These are phyloP conservation scores for Cryptococcus sp. DNA, from an alignment of 1,284 basidiomycete species.

Conservation along the genomic window DNA sequence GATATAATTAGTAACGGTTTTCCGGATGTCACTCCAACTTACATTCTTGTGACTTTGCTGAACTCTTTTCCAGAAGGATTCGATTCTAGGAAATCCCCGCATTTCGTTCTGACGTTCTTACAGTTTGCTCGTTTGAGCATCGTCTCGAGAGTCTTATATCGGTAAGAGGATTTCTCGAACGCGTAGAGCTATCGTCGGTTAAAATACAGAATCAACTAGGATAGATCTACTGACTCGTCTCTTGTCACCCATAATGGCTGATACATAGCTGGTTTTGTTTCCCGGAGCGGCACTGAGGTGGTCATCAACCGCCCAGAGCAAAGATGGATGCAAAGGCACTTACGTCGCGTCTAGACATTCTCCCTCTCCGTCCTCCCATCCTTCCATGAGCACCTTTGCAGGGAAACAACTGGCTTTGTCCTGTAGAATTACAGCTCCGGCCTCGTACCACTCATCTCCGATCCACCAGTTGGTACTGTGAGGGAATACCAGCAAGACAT, in stretches of 20 bases:
- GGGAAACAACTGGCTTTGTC: conserved; percentile 98
- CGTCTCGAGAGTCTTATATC: conserved; percentile 71
- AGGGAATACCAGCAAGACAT: conserved; percentile 69
- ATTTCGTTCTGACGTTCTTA: conserved; percentile 66
- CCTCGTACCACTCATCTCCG: conserved; percentile 40
- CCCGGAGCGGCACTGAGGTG: conserved; percentile 73
- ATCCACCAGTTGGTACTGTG: conserved; percentile 53
- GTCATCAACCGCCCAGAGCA: no score
- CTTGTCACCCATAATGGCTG: conserved; percentile 73
- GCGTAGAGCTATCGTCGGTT: conserved; percentile 61
- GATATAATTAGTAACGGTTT: background rate
- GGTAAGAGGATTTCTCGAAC: conserved; percentile 73
- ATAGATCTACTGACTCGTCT: conserved; percentile 59
- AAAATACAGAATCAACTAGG: conserved; percentile 4
- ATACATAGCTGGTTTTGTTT: conserved; percentile 94
- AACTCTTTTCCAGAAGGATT: conserved; percentile 63
- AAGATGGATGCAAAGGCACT: conserved; percentile 7
- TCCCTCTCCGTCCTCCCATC: conserved; percentile 36
- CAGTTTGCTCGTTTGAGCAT: conserved; percentile 80
- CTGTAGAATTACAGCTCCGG: conserved; percentile 70
- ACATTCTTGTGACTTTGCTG: conserved; percentile 75
- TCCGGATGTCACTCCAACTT: conserved; percentile 34
- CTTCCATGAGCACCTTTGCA: conserved; percentile 64
- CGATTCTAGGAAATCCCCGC: conserved; percentile 70
- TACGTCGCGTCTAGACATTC: conserved; percentile 83